Evolutionary conservation across 345 rosid species (phyloP), one percentile per base, ranked within the genome.

Genomic region (Cardamine occulta): DNA sequence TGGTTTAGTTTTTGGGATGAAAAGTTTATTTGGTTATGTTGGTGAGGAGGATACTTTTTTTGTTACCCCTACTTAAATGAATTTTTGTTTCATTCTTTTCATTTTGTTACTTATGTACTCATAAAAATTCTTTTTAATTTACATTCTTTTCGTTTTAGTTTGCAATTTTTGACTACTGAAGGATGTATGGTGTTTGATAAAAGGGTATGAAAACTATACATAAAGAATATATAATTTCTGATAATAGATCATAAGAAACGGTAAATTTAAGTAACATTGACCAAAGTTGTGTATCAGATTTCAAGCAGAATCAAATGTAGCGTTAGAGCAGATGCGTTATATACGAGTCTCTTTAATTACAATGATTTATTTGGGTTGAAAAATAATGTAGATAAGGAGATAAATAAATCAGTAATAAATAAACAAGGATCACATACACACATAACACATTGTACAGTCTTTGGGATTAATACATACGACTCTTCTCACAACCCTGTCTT

Each of bases 401-500:
- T 66, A 19, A 71, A 71, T 63, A 63, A 77, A 55, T 64, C 18
- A 44, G 76, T 70, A 65, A 37, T 71, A 77, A 65, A 56, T 76
- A 63, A 68, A 56, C 24, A 62, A 75, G 26, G 11, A 53, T 52
- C 40, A 53, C 7, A 75, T 42, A 58, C 60, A 77, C 62, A 75
- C 39, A 52, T n/a, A 48, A 56, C 60, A 69, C 47, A 71, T 21
- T 63, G 14, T 44, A 8, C 28, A 69, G 52, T 55, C 54, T 63
- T 37, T 17, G 7, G 19, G 3, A 52, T n/a, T 28, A 17, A 4
- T 8, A 31, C 14, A 69, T 35, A 19, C 21, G 8, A 65, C 17
- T n/a, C 51, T 66, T 54, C 51, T 87, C 84, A 89, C 59, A 91
- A 85, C 47, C 87, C 88, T 52, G 89, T 35, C 42, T 81, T 70